Conservation (phyloP, 202 grass and related monocot species). For the Carex sylvatica region DNA sequence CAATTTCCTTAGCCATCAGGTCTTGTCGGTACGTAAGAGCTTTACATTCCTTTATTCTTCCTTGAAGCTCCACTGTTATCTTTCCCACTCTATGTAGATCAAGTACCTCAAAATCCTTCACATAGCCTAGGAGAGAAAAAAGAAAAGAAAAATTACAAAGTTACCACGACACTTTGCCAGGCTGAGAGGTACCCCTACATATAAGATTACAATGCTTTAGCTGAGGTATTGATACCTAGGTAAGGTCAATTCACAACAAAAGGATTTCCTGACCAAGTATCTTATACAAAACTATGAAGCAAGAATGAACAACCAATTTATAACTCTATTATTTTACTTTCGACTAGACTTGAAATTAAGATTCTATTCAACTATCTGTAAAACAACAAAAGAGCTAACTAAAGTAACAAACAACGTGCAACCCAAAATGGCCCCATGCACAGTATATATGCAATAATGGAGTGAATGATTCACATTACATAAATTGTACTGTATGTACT, state of each 20-base stretch:
- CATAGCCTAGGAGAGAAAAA: constrained; percentile 52
- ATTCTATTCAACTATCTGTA: no score
- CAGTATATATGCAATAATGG: no score
- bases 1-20: constrained; percentile 72
- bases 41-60: constrained; percentile 86
- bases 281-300: no score
- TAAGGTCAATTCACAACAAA: not conserved
- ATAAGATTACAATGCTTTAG: not conserved
- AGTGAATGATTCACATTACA: not conserved
- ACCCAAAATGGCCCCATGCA: no score
- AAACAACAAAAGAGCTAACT: no score
- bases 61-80: constrained; percentile 72
- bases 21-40: constrained; percentile 80
- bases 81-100: constrained; percentile 85
- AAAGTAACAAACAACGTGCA: no score
- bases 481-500: not conserved
- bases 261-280: not conserved
- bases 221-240: not conserved
- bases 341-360: not conserved
- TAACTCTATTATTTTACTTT: not conserved
- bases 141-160: not conserved
- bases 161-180: not conserved
- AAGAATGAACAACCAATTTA: no score
- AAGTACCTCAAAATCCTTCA: constrained; percentile 72
- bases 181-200: no score